These are phyloP conservation scores for Fusarium globosum DNA, from an alignment of 2,329 filamentous ascomycete genomes.

Conservation along the genomic window DNA sequence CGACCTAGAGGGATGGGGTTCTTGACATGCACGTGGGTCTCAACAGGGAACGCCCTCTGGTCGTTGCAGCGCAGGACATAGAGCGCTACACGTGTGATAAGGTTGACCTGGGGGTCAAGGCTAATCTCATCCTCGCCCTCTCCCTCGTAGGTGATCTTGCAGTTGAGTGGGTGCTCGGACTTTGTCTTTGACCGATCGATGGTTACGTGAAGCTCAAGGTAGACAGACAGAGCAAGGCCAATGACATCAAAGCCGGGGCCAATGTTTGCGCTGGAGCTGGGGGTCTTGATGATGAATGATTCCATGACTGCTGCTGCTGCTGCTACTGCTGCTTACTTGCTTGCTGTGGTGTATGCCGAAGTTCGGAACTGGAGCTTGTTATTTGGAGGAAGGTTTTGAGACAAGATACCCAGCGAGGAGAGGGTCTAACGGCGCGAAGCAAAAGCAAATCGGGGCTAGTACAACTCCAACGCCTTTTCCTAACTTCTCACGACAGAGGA, in stretches of 20 bases:
- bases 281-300: slow-evolving; percentile 80
- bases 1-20: slow-evolving; percentile 95
- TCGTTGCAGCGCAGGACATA: slow-evolving; percentile 95
- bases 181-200: slow-evolving; percentile 68
- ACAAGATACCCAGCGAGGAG: slow-evolving; percentile 9
- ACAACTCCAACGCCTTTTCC: slow-evolving; percentile 5
- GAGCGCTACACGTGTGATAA: slow-evolving; percentile 92
- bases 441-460: slow-evolving; percentile 30
- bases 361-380: slow-evolving; percentile 9
- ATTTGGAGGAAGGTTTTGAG: slow-evolving; percentile 20
- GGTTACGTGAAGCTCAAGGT: slow-evolving; percentile 88
- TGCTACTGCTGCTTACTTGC: not conserved
- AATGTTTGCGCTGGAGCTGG: slow-evolving; percentile 97
- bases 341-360: slow-evolving; percentile 37
- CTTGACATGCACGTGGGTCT: slow-evolving; percentile 93
- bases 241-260: slow-evolving; percentile 98
- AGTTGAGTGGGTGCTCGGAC: slow-evolving; percentile 78
- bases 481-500: not conserved
- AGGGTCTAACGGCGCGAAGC: slow-evolving; percentile 31
- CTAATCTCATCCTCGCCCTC: slow-evolving; percentile 82
- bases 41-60: slow-evolving; percentile 82
- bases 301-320: slow-evolving; percentile 57
- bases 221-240: slow-evolving; percentile 91
- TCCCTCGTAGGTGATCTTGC: slow-evolving; percentile 90
- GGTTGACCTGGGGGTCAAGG: slow-evolving; percentile 85